phyloP scores from a whole-genome alignment of 805 yeast genomes.

The Wickerhamiella qilinensis region DNA sequence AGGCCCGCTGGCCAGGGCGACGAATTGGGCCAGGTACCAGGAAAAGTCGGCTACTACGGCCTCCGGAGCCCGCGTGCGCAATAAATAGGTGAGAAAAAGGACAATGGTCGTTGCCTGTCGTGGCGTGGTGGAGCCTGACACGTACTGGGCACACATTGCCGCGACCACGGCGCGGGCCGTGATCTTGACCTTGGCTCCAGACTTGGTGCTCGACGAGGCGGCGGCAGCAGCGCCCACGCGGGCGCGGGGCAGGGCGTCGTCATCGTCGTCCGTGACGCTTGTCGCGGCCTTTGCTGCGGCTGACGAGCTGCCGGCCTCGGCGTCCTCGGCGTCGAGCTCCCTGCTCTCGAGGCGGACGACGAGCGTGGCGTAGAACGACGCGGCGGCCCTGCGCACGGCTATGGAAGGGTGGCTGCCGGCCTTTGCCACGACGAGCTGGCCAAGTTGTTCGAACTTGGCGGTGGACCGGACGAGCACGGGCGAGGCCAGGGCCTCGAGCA shows the following conservation, averaged over 20 bases:
- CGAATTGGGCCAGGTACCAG: not conserved
- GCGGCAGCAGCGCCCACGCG: no score
- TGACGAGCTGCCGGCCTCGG: no score
- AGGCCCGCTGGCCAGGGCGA: not conserved
- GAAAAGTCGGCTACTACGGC: constrained; percentile 2
- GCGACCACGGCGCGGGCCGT: not conserved
- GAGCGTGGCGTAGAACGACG: not conserved
- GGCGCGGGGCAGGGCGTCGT: not conserved
- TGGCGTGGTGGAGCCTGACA: not conserved
- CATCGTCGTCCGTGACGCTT: no score
- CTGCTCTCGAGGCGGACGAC: not conserved
- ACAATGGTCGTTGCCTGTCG: not conserved
- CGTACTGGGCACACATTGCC: constrained; percentile 1
- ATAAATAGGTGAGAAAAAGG: not conserved
- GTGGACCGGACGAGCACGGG: constrained; percentile 12
- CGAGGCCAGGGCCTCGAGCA: constrained; percentile 15
- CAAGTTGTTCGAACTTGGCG: constrained; percentile 18
- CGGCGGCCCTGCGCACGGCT: not conserved
- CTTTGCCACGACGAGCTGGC: constrained; percentile 11
- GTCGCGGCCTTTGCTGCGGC: no score
- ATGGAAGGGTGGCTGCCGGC: constrained; percentile 4
- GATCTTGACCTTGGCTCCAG: not conserved
- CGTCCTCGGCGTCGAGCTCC: not conserved
- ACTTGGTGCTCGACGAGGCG: not conserved
- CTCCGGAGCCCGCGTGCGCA: not conserved